Base-by-base conservation (phyloP, 2,329 filamentous ascomycete species). In the Curvularia sp. region DNA sequence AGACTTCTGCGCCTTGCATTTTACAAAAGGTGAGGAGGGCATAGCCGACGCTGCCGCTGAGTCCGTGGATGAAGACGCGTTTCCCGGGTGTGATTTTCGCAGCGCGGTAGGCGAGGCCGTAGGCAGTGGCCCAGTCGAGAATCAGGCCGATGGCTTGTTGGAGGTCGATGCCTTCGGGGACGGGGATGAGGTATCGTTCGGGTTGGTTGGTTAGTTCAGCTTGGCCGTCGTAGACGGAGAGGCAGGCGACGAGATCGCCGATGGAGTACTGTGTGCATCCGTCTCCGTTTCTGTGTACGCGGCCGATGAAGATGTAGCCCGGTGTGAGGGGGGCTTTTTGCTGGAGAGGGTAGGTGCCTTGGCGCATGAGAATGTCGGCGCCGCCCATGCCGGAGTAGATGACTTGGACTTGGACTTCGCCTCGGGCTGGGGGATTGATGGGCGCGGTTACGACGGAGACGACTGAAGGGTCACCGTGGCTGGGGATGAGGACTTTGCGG, bases 351-450 rank as follows among this genome's bases (percentile, higher is more conserved):
- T 84, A 84, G n/a, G 61, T 63, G 55, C 82, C 82, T 20, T 77
- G 69, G 22, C 82, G 79, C 82, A 84, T 84, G 61, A 79, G 78
- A 67, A 83, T 77, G 64, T 84, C 82, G 58, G 76, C 69, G 35
- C 82, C 82, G 1, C 77, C 75, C 71, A 84, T 83, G 49, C 80
- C 79, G 2, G 81, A 68, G 70, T 83, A 83, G 54, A 82, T 66
- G 57, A 83, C 78, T 49, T 79, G 77, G 57, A 83, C 74, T 50
- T 82, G 82, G 26, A 84, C 82, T 55, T 85, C 73, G 28, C 77
- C 68, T 8, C 77, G 71, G 12, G 74, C 67, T 20, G 83, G 82
- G 5, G 79, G 68, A 1, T 76, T 54, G 43, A 80, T 77, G 5
- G 75, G 66, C 3, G 71, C 69, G 3, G 65, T 70, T 30, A 82